Evolutionary conservation across 495 filamentous ascomycete genomes (phyloP).

Genomic region (Penicillium cosmopolitanum): DNA sequence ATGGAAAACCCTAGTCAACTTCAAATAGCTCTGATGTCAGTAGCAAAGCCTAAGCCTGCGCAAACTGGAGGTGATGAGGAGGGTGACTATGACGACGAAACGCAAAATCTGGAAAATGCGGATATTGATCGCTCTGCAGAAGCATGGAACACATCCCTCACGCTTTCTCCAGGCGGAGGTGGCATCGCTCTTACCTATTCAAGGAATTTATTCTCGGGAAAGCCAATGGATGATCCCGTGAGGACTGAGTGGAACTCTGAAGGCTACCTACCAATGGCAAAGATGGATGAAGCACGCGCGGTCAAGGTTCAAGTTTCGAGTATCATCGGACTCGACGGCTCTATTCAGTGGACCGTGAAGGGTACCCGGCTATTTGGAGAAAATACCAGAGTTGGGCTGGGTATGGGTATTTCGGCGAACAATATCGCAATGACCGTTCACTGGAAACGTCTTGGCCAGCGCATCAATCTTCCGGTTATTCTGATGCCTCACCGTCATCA

Average conservation of each 20-base stretch:
- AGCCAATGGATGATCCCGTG: conserved; percentile 31
- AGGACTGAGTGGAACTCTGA: conserved; percentile 50
- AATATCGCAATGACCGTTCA: conserved; percentile 45
- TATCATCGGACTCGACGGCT: conserved; percentile 27
- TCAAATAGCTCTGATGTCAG: conserved; percentile 40
- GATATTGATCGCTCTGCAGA: conserved; percentile 33
- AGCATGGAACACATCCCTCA: conserved; percentile 35
- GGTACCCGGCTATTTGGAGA: conserved; percentile 44
- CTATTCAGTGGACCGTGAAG: conserved; percentile 41
- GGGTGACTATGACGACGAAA: conserved; percentile 31
- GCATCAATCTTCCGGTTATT: conserved; percentile 43
- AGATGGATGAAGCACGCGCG: conserved; percentile 36
- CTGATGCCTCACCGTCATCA: conserved; percentile 40
- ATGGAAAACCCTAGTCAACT: conserved; percentile 32
- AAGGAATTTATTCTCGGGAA: conserved; percentile 48
- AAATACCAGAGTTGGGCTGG: conserved; percentile 44
- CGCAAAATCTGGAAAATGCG: conserved; percentile 22
- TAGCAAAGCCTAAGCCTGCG: conserved; percentile 18
- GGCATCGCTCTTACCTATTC: conserved; percentile 40
- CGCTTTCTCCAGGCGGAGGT: conserved; percentile 32
- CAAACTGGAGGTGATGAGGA: conserved; percentile 26
- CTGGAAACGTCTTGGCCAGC: conserved; percentile 49
- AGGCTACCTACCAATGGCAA: conserved; percentile 39
- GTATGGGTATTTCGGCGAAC: conserved; percentile 37
- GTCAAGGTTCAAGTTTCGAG: conserved; percentile 37